phyloP scores from a whole-genome alignment of 1,284 basidiomycete species.

The Ceratobasidium sp. region DNA sequence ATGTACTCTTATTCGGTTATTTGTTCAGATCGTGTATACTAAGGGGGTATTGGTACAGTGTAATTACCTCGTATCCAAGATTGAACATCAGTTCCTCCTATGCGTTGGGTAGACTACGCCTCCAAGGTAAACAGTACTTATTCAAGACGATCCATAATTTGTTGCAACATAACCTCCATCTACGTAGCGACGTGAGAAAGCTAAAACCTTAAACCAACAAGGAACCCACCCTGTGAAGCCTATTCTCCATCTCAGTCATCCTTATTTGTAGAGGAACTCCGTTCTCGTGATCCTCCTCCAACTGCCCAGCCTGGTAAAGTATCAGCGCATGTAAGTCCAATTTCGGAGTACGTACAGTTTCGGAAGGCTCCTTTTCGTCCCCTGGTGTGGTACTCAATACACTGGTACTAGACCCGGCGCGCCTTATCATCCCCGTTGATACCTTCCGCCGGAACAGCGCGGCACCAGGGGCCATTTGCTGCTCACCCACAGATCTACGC shows the following conservation, averaged over 20 bases:
- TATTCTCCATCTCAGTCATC: conserved; percentile 18
- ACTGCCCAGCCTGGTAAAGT: not conserved
- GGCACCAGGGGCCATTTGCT: conserved; percentile 33
- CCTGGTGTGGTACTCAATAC: conserved; percentile 30
- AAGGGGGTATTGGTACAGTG: too few relatives aligned
- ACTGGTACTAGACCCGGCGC: conserved; percentile 3
- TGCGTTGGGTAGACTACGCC: too few relatives aligned
- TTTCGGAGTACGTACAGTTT: conserved; percentile 7
- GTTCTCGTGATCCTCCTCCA: conserved; percentile 8
- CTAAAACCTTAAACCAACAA: not conserved
- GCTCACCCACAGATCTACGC: conserved; percentile 17
- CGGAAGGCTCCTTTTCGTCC: conserved; percentile 21
- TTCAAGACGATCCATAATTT: conserved; percentile 17
- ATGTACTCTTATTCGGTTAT: too few relatives aligned
- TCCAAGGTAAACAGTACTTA: not conserved
- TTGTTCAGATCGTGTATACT: too few relatives aligned
- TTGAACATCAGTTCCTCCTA: too few relatives aligned
- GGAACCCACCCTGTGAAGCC: conserved; percentile 13
- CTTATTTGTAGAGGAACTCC: not conserved
- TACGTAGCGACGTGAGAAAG: not conserved
- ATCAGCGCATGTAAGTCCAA: not conserved
- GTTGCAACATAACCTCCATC: conserved; percentile 26
- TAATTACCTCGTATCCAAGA: too few relatives aligned
- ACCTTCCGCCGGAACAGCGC: conserved; percentile 21
- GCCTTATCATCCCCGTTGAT: not conserved